Evolutionary conservation across 106 monocot species (phyloP), one percentile per base, ranked within the genome.

Genomic region (Chionographis japonica): DNA sequence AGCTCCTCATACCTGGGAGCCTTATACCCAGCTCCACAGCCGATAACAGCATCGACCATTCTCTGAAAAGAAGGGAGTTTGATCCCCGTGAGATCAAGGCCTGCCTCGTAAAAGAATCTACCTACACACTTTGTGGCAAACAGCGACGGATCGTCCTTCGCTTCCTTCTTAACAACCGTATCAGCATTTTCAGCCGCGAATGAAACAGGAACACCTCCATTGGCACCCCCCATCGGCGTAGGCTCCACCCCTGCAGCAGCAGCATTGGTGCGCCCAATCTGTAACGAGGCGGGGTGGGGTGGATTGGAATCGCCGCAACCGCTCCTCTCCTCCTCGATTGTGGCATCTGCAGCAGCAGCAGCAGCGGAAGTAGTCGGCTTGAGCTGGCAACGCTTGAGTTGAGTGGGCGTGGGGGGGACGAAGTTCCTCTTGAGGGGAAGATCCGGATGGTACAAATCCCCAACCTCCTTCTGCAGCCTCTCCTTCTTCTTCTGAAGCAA

Each of bases 11-110:
- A 63, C 4, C 49, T 72, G 16, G 93, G 93, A 62, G 74, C 56
- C 58, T 65, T 63, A 56, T 71, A 68, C 64, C 76, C 76, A 16
- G 68, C 13, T 36, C 81, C 83, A 59, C 83, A 75, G 6, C 58
- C 69, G 58, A 78, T 65, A 27, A 65, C 68, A 57, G 83, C 75
- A 77, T 86, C 77, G 12, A 89, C 58, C 93, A 93, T 86, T 71
- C 61, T 76, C 57, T 77, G 80, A 60, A 93, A 93, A 69, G 89
- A 93, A 41, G 83, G 74, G 19, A 79, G 77, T 36, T 81, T 81
- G 18, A 82, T 55, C 43, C 36, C 46, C 65, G 41, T 56, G 61
- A 53, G 76, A 51, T 89, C 86, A 60, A 93, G 67, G 15, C 89
- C 89, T 40, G 86, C 81, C 56, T 86, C 93, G 67, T 58, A 76